phyloP scores from a whole-genome alignment of 306 rosid species.

The Citrullus colocynthis region DNA sequence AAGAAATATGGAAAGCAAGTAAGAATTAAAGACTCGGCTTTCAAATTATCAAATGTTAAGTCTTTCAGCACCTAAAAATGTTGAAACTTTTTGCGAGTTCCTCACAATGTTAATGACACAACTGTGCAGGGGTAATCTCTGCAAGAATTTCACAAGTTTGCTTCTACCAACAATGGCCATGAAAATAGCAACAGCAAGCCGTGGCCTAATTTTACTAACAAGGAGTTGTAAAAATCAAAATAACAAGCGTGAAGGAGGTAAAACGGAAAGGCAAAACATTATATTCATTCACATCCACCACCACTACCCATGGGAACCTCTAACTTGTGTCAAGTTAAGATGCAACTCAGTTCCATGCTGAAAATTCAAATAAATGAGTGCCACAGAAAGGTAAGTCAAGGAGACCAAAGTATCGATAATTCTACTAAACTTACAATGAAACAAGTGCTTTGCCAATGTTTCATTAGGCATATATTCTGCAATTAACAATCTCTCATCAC shows the following conservation, averaged over 20 bases:
- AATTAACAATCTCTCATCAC: slow-evolving; percentile 87
- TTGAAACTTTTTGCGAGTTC: background rate
- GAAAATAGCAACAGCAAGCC: background rate
- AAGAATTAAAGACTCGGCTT: background rate
- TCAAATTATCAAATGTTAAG: background rate
- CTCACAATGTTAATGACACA: background rate
- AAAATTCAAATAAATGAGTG: background rate
- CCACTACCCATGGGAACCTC: background rate
- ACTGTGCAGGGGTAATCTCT: background rate
- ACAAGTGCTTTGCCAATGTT: slow-evolving; percentile 89
- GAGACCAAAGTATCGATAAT: background rate
- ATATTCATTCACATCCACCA: background rate
- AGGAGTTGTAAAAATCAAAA: background rate
- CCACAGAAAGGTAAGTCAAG: background rate
- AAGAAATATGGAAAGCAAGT: background rate
- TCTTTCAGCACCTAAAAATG: background rate
- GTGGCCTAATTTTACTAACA: background rate
- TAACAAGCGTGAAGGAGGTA: background rate
- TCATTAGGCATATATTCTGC: slow-evolving; percentile 86
- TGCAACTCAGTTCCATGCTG: background rate
- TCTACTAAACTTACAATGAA: slow-evolving; percentile 60
- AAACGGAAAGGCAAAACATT: background rate
- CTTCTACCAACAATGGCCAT: background rate
- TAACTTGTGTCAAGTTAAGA: background rate
- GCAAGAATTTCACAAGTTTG: background rate